Evolutionary conservation across 192 early-diverging fungal genomes (phyloP), one percentile per base, ranked within the genome.

Genomic region (Pilaira anomala): DNA sequence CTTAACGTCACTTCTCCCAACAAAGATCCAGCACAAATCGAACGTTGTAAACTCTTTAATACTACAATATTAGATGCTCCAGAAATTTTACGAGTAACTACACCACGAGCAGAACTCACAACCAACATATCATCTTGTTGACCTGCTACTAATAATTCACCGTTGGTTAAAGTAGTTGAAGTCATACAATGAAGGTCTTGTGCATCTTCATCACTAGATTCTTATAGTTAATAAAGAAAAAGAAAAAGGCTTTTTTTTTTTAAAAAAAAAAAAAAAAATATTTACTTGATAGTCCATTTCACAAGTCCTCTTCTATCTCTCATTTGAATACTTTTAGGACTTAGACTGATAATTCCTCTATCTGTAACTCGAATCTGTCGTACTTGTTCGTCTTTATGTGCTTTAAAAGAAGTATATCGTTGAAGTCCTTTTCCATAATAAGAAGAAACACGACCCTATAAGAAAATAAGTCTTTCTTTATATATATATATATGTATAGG

Each of bases 351-450:
- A n/a, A 91, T 73, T 0, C 84, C 88, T 25, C 71, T 64, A 41
- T 87, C 82, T 19, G 75, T 63, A 3, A 80, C 76, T 56, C 84
- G 65, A 50, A 96, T 71, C 63, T 90, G 87, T 21, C 85, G 80
- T 0, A 93, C 78, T 52, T 81, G 74, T 22, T 75, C 81, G 24
- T 78, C 80, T 9, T 73, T 83, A 41, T 89, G 87, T 7, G 83
- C 87, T 48, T 76, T 76, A 50, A 87, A 88, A 26, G 82, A 83
- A 4, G 91, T 91, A 53, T 93, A 90, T 19, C 87, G 83, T 28
- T 84, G 79, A 29, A 92, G 55, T 57, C 74, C 75, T 68, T 79
- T 45, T 48, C 71, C 58, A 81, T 72, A 71, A 79, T 86, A 87
- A 2, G 90, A 88, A 13, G 86, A 72, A 11, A 93, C 74, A 24